A percentile compares a stretch with the other conserved stretches of the same genome.
Evolutionary conservation across 78 protist species (phyloP).

Genomic region (Planoprotostelium fungivorum): DNA sequence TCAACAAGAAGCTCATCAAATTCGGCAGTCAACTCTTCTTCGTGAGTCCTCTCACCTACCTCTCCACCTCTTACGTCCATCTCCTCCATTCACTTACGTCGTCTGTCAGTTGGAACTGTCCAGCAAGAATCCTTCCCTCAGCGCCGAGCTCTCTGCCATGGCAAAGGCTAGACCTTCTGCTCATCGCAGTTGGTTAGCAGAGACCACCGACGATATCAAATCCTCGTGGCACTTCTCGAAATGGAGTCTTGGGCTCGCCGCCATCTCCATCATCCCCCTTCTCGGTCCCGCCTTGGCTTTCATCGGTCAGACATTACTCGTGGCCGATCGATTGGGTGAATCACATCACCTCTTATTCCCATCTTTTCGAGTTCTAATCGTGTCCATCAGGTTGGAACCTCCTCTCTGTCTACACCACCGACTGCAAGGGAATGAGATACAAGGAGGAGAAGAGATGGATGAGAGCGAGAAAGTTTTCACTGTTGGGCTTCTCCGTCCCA

Average conservation of each 20-base stretch:
- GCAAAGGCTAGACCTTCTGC: not conserved
- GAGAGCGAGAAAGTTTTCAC: not conserved
- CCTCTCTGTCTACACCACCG: not conserved
- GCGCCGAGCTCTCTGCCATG: slow-evolving; percentile 1
- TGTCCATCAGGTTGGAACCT: not conserved
- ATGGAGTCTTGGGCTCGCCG: not conserved
- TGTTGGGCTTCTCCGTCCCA: not conserved
- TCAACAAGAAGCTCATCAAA: not conserved
- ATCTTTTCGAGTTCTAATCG: not conserved
- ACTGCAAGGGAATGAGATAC: not conserved
- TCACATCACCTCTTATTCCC: not conserved
- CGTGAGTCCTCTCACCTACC: not conserved
- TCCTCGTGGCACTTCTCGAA: not conserved
- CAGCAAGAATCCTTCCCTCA: not conserved
- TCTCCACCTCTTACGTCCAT: too few species aligned
- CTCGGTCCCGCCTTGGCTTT: not conserved
- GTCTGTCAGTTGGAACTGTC: not conserved
- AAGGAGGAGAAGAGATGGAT: not conserved
- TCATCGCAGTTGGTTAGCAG: not conserved
- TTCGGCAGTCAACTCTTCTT: not conserved
- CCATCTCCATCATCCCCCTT: not conserved
- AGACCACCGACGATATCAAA: not conserved
- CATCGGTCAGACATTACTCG: not conserved
- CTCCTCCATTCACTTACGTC: not conserved
- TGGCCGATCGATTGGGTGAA: not conserved